phyloP scores from a whole-genome alignment of 306 rosid genomes.

The Rosa persica region DNA sequence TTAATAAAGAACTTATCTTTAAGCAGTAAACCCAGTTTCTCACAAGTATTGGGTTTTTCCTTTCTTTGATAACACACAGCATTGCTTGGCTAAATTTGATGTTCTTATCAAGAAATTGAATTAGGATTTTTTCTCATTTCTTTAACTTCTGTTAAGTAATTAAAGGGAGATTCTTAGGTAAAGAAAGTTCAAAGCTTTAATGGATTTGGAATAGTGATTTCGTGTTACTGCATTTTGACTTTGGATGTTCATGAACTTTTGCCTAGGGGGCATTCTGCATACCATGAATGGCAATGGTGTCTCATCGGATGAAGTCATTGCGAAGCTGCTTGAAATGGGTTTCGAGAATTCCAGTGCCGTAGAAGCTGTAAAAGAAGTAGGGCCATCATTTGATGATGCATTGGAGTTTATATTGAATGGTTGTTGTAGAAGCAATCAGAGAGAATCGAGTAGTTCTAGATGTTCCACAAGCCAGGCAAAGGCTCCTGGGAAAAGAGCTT shows the following conservation, averaged over 20 bases:
- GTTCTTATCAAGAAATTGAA: neutral
- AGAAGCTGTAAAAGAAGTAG: conserved; percentile 51
- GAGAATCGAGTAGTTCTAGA: conserved; percentile 34
- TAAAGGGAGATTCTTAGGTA: neutral
- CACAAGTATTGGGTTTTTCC: neutral
- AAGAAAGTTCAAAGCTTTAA: neutral
- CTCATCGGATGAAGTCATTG: conserved; percentile 44
- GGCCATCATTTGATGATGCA: conserved; percentile 46
- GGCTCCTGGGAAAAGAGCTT: conserved; percentile 32
- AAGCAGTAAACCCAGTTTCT: neutral
- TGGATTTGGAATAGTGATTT: neutral
- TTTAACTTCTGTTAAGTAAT: neutral
- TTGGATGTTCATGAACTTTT: neutral
- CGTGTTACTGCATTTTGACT: conserved; percentile 3
- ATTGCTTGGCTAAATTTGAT: neutral
- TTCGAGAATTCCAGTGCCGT: conserved; percentile 38
- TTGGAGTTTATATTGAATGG: conserved; percentile 50
- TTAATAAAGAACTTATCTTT: neutral
- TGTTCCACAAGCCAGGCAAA: conserved; percentile 11
- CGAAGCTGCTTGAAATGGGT: conserved; percentile 68
- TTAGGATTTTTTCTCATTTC: neutral
- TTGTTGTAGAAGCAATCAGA: conserved; percentile 15
- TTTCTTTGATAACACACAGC: neutral
- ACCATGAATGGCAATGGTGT: conserved; percentile 38
- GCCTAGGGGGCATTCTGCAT: conserved; percentile 7